Evolutionary conservation across 1,284 basidiomycete species (phyloP), one percentile per base, ranked within the genome.

Genomic region (Somion occarium): DNA sequence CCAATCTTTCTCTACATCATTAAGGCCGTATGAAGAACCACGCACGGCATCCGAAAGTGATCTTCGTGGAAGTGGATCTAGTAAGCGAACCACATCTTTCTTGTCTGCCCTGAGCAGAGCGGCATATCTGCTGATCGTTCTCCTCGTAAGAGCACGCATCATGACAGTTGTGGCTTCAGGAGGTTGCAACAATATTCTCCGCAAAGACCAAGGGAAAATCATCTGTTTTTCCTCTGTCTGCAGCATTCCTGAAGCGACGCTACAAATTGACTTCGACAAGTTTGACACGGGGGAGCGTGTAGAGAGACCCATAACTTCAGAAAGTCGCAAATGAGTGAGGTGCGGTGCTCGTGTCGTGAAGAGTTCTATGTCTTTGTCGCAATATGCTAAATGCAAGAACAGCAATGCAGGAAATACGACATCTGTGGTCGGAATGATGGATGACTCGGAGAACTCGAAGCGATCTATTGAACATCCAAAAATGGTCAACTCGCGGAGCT

Each of bases 241-340:
- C 7, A 7, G 30, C 15, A 15, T 34, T 15, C 15, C 30, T 15
- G 30, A 34, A 34, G 15, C 30, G 15, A 34, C 15, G 30, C 30
- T 34, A 7, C 7, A 34, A 15, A 34, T 34, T 15, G 30, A 34
- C 15, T 34, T 15, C 15, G 30, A 34, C 30, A 34, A 34, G 30
- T 15, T 7, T n/a, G n/a, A n/a, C n/a, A n/a, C n/a, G n/a, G n/a
- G n/a, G n/a, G n/a, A n/a, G n/a, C n/a, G n/a, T n/a, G n/a, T n/a
- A 15, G 30, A 34, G 5, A 44, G 43, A 23, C 19, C 22, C 22
- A 5, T 22, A 3, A 47, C 38, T 3, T 22, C 44, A 30, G 54
- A 53, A 26, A 58, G 42, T 3, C 56, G 56, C 12, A 58, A 50
- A 23, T 52, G 51, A 18, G 52, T 48, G 25, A 56, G 45, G 7